Percentiles rank a stretch among this genome's conserved stretches.
phyloP scores from a whole-genome alignment of 139 green algal genomes.

The Zygnema circumcarinatum region DNA sequence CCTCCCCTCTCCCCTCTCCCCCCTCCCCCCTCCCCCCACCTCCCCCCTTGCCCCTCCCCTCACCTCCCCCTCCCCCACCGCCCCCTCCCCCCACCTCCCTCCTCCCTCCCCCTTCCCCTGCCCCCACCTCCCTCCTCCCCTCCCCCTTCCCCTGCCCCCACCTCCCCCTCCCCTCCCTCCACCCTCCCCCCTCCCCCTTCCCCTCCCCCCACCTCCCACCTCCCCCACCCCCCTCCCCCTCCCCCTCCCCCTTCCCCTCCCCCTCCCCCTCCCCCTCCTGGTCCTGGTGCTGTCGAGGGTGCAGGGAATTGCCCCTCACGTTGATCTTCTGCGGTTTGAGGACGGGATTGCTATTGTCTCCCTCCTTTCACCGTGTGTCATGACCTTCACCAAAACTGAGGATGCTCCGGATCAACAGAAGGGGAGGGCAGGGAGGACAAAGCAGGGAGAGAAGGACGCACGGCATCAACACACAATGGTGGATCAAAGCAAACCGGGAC shows the following conservation, averaged over 20 bases:
- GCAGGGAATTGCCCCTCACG: constrained; percentile 50
- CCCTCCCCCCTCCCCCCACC: not conserved
- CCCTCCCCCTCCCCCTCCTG: not conserved
- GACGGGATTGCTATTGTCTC: constrained; percentile 56
- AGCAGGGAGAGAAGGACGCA: not conserved
- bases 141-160: not conserved
- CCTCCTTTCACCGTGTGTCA: constrained; percentile 25
- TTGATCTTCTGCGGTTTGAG: constrained; percentile 48
- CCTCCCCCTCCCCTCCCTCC: no score
- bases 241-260: not conserved
- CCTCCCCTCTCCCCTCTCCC: not conserved
- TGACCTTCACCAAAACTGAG: constrained; percentile 27
- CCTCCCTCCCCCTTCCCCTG: not conserved
- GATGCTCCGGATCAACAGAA: not conserved
- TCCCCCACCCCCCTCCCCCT: not conserved
- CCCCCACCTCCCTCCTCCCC: not conserved
- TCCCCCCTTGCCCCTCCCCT: not conserved
- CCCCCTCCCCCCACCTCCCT: not conserved
- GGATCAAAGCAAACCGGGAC: not conserved
- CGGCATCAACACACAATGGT: not conserved
- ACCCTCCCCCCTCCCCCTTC: constrained; percentile 9
- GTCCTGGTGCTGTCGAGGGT: not conserved
- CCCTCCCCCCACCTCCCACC: no score
- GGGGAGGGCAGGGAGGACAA: not conserved
- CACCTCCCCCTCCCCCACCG: not conserved